Percentiles rank a stretch among this genome's conserved stretches.
phyloP scores from a whole-genome alignment of 805 yeast genomes.

The Starmerella bacillaris region DNA sequence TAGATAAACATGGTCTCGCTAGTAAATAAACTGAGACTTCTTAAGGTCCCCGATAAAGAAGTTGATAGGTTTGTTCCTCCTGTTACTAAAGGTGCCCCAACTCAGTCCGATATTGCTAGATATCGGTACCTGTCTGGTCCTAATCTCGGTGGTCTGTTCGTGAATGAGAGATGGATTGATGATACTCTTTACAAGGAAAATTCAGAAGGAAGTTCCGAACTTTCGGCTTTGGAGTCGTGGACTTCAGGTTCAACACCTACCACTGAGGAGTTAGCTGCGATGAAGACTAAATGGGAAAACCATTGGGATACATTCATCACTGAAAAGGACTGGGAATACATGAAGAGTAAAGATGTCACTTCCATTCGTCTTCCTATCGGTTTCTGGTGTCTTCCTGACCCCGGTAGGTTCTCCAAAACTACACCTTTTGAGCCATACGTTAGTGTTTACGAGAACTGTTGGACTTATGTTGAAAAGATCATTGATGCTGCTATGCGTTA shows the following conservation, averaged over 20 bases:
- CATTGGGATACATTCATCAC: slow-evolving; percentile 51
- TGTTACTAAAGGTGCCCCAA: not conserved
- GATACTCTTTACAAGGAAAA: slow-evolving; percentile 44
- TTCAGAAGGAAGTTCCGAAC: slow-evolving; percentile 35
- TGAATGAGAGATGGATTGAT: slow-evolving; percentile 64
- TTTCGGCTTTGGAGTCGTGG: slow-evolving; percentile 45
- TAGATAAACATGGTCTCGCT: too few relatives aligned
- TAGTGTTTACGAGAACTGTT: slow-evolving; percentile 50
- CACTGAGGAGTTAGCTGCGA: slow-evolving; percentile 36
- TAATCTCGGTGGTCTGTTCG: slow-evolving; percentile 66
- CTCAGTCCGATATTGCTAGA: slow-evolving; percentile 17
- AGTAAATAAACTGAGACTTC: not conserved
- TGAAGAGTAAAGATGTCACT: slow-evolving; percentile 48
- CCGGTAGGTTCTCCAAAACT: slow-evolving; percentile 28
- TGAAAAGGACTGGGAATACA: slow-evolving; percentile 68
- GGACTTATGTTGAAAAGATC: slow-evolving; percentile 42
- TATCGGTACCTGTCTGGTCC: slow-evolving; percentile 51
- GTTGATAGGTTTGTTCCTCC: not conserved
- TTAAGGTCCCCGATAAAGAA: not conserved
- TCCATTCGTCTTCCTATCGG: slow-evolving; percentile 79
- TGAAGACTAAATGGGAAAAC: slow-evolving; percentile 30
- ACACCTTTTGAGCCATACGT: slow-evolving; percentile 44
- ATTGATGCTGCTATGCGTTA: slow-evolving; percentile 42
- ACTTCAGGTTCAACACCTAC: slow-evolving; percentile 33
- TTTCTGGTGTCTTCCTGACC: slow-evolving; percentile 67